Base-by-base conservation (phyloP, 495 filamentous ascomycete genomes). In the Penicillium cosmopolitanum region DNA sequence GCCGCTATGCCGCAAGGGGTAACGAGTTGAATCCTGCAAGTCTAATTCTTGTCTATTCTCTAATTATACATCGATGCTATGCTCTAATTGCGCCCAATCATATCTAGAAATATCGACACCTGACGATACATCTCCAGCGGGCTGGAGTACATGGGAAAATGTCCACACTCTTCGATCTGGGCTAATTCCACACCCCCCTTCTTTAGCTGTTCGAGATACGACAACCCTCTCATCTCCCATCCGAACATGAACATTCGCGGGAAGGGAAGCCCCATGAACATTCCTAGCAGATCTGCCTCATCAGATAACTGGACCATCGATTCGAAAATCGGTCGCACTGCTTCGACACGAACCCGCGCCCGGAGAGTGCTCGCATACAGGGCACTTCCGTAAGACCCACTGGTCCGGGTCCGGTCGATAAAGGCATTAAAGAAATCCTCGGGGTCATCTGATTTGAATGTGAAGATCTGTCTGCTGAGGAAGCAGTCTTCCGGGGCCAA, bases 71-170 rank as follows among this genome's bases (percentile, higher is more conserved):
- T 38, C 36, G 28, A 38, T 38, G 12, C 15, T 38, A n/a, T 25
- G 10, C 40, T 55, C 19, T 44, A 48, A 40, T 53, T 55, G 36
- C 28, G 63, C 33, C 11, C 48, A 9, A 58, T 21, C 8, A 46
- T 60, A 51, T 63, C 28, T 25, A 71, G 55, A 48, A 73, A 68
- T 0, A 7, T 55, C 33, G 48, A 51, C 53, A 71, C 66, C 35
- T 56, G 60, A 4, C 61, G 50, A 58, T 64, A 68, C 66, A 71
- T 73, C 47, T 69, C 68, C 43, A 66, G 50, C 16, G 68, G 71
- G 25, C 71, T 71, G 2, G 71, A 68, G 57, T 73, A 73, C 71
- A 73, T 73, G 5, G 70, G 70, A 42, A 73, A 73, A 66, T 71
- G 66, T 11, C 68, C 70, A 55, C 61, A 60, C 9, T 51, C 53